Conservation (phyloP, 768 basidiomycete genomes). For the Lactarius akahatsu region DNA sequence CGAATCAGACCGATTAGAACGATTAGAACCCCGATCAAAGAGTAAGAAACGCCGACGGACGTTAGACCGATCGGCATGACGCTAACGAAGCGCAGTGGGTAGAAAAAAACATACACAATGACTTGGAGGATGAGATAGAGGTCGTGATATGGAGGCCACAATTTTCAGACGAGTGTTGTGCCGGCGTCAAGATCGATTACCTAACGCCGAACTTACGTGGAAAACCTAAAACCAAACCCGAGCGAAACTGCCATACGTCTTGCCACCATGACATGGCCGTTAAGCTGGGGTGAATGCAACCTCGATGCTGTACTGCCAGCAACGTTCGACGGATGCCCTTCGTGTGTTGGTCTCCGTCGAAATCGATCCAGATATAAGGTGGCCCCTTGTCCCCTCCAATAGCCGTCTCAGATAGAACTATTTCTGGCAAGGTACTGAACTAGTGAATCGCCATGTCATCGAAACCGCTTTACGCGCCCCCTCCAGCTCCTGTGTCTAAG, state of each 20-base stretch:
- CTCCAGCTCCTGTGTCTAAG: slow-evolving; percentile 32
- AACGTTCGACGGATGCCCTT: neutral
- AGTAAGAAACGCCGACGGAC: neutral
- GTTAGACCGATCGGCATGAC: neutral
- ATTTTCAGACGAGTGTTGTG: no score
- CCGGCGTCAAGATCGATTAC: no score
- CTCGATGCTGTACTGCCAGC: neutral
- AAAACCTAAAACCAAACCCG: no score
- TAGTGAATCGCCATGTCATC: neutral
- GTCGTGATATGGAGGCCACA: no score
- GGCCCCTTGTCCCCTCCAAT: neutral
- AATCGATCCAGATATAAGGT: neutral
- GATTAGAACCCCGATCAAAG: neutral
- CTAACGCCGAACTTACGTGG: no score
- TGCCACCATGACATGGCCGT: no score
- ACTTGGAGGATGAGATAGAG: no score
- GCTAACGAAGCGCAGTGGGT: neutral
- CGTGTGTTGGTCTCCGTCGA: neutral
- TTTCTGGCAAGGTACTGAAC: neutral
- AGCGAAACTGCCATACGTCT: no score
- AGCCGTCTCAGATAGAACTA: no score
- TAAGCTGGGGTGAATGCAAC: no score
- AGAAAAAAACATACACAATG: neutral
- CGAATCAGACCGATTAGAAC: neutral
- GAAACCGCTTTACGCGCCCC: neutral